Percentiles rank a stretch among this genome's conserved stretches.
These are phyloP conservation scores for Pouteria glomerata DNA, from an alignment of 148 eudicot species.

Conservation along the genomic window DNA sequence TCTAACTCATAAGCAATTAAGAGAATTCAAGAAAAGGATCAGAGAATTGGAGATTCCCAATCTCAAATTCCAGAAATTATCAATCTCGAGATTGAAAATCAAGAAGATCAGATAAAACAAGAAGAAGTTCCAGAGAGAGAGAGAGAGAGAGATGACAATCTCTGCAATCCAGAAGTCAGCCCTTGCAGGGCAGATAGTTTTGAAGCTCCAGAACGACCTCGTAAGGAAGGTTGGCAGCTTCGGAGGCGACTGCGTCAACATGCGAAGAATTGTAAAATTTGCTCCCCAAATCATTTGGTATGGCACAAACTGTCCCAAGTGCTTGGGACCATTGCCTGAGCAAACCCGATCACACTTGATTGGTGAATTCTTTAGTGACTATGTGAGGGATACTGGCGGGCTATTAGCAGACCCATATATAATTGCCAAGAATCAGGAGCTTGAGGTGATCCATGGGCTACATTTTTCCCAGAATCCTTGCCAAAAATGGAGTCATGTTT, in stretches of 20 bases:
- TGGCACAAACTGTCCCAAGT: conserved; percentile 28
- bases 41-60: too few species aligned
- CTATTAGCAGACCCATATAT: conserved; percentile 27
- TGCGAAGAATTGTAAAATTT: conserved; percentile 26
- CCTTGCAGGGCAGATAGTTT: conserved; percentile 16
- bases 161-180: conserved; percentile 24
- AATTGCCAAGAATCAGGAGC: conserved; percentile 25
- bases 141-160: conserved; percentile 34
- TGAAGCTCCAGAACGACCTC: conserved; percentile 26
- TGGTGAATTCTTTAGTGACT: conserved; percentile 30
- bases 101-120: too few species aligned
- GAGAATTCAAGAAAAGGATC: too few species aligned
- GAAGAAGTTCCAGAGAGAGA: too few species aligned
- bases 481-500: conserved; percentile 28
- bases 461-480: conserved; percentile 22
- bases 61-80: too few species aligned
- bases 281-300: conserved; percentile 29
- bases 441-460: conserved; percentile 26
- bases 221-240: conserved; percentile 26
- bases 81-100: too few species aligned
- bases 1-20: too few species aligned
- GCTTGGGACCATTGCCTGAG: conserved; percentile 32
- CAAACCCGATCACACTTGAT: conserved; percentile 32
- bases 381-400: conserved; percentile 31
- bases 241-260: conserved; percentile 24